Evolutionary conservation across 306 rosid species (phyloP), one percentile per base, ranked within the genome.

Genomic region (Ochetophila trinervis): DNA sequence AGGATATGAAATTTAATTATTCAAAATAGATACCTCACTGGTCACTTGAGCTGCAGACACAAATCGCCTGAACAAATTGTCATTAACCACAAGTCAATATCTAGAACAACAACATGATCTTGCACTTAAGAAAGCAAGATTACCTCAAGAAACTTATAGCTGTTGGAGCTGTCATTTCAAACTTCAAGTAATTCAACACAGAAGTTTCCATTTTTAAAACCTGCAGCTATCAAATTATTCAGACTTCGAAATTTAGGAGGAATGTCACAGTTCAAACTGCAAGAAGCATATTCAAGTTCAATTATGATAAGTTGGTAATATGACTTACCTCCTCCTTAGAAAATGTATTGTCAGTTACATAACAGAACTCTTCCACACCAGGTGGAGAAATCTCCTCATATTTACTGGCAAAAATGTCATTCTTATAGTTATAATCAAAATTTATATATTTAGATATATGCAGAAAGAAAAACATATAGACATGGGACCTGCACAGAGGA

Each of bases 121-220:
- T 22, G n/a, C 65, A 32, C 68, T 17, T 15, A 72, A 54, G 36
- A 67, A 65, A 66, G 67, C 35, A 11, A 14, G 32, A 3, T 53
- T 65, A 89, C 96, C 96, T 86, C 63, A 84, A 61, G 78, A 88
- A 91, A 78, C 93, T 82, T 66, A 84, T 72, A 40, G 79, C 56
- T 30, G 91, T 88, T 30, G 91, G 88, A 57, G 93, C 86, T 56
- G 91, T 74, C 97, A 91, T 84, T 88, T 91, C 87, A 42, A 88
- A 88, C 77, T 88, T 88, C 36, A 86, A 74, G 77, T 73, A 77
- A 77, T 88, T 79, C 84, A 91, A 66, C 54, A 86, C 93, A 47
- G 76, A 56, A 54, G 90, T 84, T 79, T 91, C 96, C 96, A 86
- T 88, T 65, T 76, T 78, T 80, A 86, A 76, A 77, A 91, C 86